phyloP scores from a whole-genome alignment of 2,329 filamentous ascomycete genomes.

The Verticillium longisporum region DNA sequence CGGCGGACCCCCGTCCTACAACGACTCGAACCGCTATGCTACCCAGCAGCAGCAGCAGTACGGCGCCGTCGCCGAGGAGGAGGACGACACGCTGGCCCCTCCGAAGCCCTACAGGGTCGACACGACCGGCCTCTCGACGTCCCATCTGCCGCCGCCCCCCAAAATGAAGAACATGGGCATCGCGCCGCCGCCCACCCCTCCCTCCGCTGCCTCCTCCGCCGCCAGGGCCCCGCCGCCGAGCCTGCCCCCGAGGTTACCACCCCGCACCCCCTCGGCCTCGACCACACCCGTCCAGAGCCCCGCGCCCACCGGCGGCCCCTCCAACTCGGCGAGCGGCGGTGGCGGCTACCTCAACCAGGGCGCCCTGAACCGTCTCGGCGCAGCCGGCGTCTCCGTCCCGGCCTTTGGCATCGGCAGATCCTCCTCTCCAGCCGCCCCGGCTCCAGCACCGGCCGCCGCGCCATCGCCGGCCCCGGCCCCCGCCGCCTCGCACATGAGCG shows the following conservation, averaged over 20 bases:
- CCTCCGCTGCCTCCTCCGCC: constrained; percentile 21
- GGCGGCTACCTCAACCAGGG: constrained; percentile 39
- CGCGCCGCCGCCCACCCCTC: constrained; percentile 18
- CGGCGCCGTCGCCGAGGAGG: constrained; percentile 20
- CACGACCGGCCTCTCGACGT: constrained; percentile 64
- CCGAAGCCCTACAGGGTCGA: constrained; percentile 62
- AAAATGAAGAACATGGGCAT: constrained; percentile 38
- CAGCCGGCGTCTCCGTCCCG: constrained; percentile 72
- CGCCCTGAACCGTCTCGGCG: constrained; percentile 59
- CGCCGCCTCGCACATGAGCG: constrained; percentile 43
- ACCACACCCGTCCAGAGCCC: constrained; percentile 6
- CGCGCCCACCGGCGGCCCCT: constrained; percentile 18
- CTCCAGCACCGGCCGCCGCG: constrained; percentile 20
- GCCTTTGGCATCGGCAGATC: constrained; percentile 62
- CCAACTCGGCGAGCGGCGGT: constrained; percentile 23
- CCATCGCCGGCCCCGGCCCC: constrained; percentile 17
- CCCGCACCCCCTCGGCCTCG: constrained; percentile 32
- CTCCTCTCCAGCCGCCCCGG: constrained; percentile 10
- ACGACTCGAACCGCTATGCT: constrained; percentile 10
- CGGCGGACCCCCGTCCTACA: constrained; percentile 15
- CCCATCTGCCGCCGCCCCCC: constrained; percentile 66
- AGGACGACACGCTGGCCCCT: constrained; percentile 31
- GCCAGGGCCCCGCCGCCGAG: constrained; percentile 47
- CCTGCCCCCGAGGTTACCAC: constrained; percentile 62
- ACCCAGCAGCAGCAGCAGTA: constrained; percentile 5